Evolutionary conservation across 306 rosid species (phyloP).

Genomic region (Rosa chinensis): DNA sequence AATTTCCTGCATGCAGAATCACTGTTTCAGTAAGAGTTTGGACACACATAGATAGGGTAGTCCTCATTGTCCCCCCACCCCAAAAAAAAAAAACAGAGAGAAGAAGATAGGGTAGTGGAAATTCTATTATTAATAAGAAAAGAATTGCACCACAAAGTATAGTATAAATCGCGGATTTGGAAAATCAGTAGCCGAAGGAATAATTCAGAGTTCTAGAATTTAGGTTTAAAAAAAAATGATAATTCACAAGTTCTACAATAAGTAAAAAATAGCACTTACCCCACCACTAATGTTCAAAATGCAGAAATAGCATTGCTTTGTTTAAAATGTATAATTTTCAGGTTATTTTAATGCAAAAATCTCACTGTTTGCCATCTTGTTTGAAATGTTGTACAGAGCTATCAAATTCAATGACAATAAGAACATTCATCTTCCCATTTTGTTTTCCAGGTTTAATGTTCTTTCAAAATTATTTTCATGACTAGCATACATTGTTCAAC

Average conservation of each 20-base stretch:
- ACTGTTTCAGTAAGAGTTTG: conserved; percentile 9
- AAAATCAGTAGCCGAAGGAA: background rate
- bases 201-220: background rate
- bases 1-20: conserved; percentile 61
- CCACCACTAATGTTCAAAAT: background rate
- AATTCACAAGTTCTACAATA: background rate
- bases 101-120: background rate
- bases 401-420: background rate
- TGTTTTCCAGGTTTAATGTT: background rate
- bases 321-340: background rate
- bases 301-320: background rate
- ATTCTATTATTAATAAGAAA: conserved; percentile 14
- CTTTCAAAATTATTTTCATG: background rate
- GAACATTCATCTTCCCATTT: background rate
- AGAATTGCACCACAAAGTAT: background rate
- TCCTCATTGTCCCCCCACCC: background rate
- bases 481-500: background rate
- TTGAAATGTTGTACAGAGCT: background rate
- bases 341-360: background rate
- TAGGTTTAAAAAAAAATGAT: background rate
- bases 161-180: background rate
- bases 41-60: background rate
- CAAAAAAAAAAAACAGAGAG: too few species aligned
- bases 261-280: too few species aligned
- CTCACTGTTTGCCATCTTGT: background rate